A percentile compares a stretch with the other conserved stretches of the same genome.
Conservation (phyloP, 192 early-diverging fungal species). For the Physocladia obscura region DNA sequence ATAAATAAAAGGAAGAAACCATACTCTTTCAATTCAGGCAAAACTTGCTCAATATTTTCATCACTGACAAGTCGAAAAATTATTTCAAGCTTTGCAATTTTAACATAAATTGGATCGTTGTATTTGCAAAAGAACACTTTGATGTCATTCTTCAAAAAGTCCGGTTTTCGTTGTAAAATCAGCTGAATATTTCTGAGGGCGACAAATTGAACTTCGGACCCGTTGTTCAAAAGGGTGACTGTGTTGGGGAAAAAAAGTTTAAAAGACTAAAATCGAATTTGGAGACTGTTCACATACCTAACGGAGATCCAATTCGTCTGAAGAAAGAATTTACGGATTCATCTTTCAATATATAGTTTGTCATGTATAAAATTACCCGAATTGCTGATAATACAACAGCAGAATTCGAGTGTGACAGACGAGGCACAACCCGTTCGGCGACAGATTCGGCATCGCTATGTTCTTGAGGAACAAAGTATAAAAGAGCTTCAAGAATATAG, state of each 20-base stretch:
- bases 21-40: conserved; percentile 93
- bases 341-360: conserved; percentile 87
- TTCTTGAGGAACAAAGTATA: conserved; percentile 88
- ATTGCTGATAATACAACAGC: conserved; percentile 82
- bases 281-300: no score
- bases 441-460: conserved; percentile 84
- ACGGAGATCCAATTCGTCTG: conserved; percentile 85
- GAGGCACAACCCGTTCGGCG: conserved; percentile 84
- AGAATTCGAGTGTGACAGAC: conserved; percentile 93
- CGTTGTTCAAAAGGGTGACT: conserved; percentile 82
- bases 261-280: background rate
- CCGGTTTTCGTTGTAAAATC: conserved; percentile 85
- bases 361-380: conserved; percentile 89
- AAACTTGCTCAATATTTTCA: conserved; percentile 84
- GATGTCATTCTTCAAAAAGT: conserved; percentile 87
- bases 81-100: conserved; percentile 92
- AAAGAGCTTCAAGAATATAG: conserved; percentile 89
- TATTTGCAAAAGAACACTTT: conserved; percentile 98
- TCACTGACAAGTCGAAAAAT: conserved; percentile 86
- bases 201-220: conserved; percentile 95
- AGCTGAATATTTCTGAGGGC: conserved; percentile 95
- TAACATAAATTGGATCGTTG: conserved; percentile 97
- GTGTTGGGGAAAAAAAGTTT: background rate
- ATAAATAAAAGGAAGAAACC: conserved; percentile 19
- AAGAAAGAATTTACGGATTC: conserved; percentile 72